Base-by-base conservation (phyloP, 2,329 filamentous ascomycete genomes). In the Arachnomyces sp. region DNA sequence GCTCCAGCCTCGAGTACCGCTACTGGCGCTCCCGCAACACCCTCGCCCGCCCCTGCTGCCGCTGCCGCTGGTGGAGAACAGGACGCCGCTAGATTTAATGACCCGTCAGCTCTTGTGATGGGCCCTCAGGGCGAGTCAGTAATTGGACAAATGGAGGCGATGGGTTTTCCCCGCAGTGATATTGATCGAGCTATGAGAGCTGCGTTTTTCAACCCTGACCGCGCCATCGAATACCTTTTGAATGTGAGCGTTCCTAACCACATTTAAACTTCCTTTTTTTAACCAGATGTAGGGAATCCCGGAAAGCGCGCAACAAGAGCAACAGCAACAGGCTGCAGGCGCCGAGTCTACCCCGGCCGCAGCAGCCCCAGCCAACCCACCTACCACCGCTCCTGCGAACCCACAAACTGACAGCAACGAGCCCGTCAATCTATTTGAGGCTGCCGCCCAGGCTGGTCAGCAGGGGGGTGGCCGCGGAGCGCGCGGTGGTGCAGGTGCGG, bases 121-220 rank as follows among this genome's bases (percentile, higher is more conserved):
- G 92, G 92, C 39, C 73, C 81, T 46, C 83, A 90, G 63, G 81
- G 88, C 51, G 78, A 84, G 47, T 79, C 81, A 51, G 88, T 87
- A 29, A 82, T 96, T 56, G 76, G 82, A 36, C 87, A 89, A 60
- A 94, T 98, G 88, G 89, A 94, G 67, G 83, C 82, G 50, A 98
- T 98, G 92, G 92, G 92, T 7, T 98, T 98, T 53, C 79, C 85
- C 56, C 77, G 89, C 57, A 71, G 79, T 38, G 84, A 94, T 58
- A 94, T 95, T 51, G 88, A 95, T 53, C 79, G 83, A 35, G 92
- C 92, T 38, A 92, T 98, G 82, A 84, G 90, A 57, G 92, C 92
- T 48, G 92, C 92, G 11, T 98, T 86, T 66, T 93, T 84, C 74
- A 98, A 98, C 68, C 88, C 90, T 11, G 90, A 96, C 63, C 87